phyloP scores from a whole-genome alignment of 1,284 basidiomycete species.

The Ganoderma lingzhi region DNA sequence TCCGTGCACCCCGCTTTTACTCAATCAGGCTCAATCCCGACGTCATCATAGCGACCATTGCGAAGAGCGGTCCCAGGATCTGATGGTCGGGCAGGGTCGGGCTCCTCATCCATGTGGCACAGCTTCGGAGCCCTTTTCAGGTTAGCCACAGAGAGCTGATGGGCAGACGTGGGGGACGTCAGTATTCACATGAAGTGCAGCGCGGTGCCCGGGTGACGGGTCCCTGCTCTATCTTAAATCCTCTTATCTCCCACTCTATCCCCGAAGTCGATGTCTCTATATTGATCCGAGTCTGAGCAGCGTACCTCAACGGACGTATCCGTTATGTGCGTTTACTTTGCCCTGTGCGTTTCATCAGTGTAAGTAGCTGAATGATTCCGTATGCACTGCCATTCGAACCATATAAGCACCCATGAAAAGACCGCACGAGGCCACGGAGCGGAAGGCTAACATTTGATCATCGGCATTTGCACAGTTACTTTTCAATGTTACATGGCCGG shows the following conservation, averaged over 20 bases:
- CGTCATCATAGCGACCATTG: not conserved
- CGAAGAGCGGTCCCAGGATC: not conserved
- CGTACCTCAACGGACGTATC: not conserved
- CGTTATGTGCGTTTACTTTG: not conserved
- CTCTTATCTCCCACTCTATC: not conserved
- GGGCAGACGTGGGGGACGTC: not conserved
- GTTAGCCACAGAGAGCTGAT: not conserved
- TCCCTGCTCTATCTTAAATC: not conserved
- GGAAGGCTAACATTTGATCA: constrained; percentile 1
- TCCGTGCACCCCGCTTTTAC: not conserved
- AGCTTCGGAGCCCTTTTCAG: not conserved
- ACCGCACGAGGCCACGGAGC: not conserved
- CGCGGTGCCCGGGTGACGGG: not conserved
- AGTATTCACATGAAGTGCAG: not conserved
- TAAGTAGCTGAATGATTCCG: not conserved
- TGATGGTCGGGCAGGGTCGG: not conserved
- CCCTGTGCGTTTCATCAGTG: not conserved
- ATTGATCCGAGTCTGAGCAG: not conserved
- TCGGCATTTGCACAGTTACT: not conserved
- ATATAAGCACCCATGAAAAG: not conserved
- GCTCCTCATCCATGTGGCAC: not conserved
- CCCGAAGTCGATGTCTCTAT: not conserved
- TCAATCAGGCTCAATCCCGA: not conserved
- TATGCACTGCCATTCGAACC: not conserved
- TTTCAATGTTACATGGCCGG: not conserved